Evolutionary conservation across 164 flowering plant species (phyloP), one percentile per base, ranked within the genome.

Genomic region (Warburgia ugandensis): DNA sequence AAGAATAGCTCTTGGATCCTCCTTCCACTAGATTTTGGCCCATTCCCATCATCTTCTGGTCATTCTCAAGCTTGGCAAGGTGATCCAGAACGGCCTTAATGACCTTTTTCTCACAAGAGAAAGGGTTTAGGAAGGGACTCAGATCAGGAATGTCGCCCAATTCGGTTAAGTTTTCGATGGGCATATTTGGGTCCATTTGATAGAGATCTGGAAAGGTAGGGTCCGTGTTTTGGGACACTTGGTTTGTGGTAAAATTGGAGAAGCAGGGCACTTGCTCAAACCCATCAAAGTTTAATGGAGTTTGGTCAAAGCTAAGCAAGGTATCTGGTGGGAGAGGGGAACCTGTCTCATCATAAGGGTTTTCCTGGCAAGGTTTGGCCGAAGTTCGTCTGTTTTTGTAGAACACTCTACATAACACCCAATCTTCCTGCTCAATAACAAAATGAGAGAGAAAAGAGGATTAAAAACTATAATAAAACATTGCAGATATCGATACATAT

Each of bases 321-420:
- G 76, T 56, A 32, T 77, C 83, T 20, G 28, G 58, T 3, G 58
- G 33, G n/a, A n/a, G n/a, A n/a, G n/a, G n/a, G 17, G 36, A 33
- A 21, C 48, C 29, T 23, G 70, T 44, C 38, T 54, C 55, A 29
- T 71, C 69, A 41, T 36, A 58, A 33, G 66, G 48, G 48, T 59
- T 52, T 23, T 64, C 59, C 13, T 61, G 47, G 58, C 60, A 52
- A 14, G 27, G 30, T 27, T 53, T 61, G 30, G 17, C 36, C 22
- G 43, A 37, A 31, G 60, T 74, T 48, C 59, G 74, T 37, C 71
- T 79, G 72, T 74, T 56, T 46, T 80, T 79, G 73, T 73, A 70
- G 52, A 86, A 86, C 1, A 81, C 95, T 72, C 91, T 67, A 38
- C 92, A 86, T 39, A 86, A 54, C 10, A 81, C 95, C 95, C 96